Evolutionary conservation across 768 basidiomycete genomes (phyloP).

Genomic region (Phanerochaete sordida): DNA sequence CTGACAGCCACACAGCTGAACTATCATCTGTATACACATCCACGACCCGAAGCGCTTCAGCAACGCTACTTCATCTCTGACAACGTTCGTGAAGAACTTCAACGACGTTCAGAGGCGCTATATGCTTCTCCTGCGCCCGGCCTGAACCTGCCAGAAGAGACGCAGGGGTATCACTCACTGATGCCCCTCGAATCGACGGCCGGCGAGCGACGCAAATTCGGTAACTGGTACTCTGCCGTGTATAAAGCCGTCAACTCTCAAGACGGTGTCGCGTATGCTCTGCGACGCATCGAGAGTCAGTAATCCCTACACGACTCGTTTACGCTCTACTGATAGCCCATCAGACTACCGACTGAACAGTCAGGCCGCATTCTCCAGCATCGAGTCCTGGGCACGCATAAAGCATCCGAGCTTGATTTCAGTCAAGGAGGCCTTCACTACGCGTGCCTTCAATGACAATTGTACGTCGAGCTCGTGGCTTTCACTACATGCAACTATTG

Average conservation of each 20-base stretch:
- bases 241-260: constrained; percentile 77
- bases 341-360: constrained; percentile 81
- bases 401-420: constrained; percentile 83
- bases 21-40: constrained; percentile 87
- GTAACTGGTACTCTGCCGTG: constrained; percentile 80
- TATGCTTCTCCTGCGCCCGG: constrained; percentile 37
- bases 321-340: neutral
- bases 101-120: constrained; percentile 42
- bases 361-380: constrained; percentile 74
- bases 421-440: constrained; percentile 92
- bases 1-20: constrained; percentile 55
- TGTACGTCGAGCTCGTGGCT: constrained; percentile 50
- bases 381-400: constrained; percentile 84
- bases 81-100: constrained; percentile 58
- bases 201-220: constrained; percentile 66
- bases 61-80: constrained; percentile 84
- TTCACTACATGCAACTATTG: neutral
- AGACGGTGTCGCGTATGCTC: constrained; percentile 74
- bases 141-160: constrained; percentile 72
- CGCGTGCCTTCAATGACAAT: constrained; percentile 85
- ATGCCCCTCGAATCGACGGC: constrained; percentile 66
- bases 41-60: constrained; percentile 53
- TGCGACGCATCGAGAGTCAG: constrained; percentile 88
- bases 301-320: constrained; percentile 5
- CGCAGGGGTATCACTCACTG: constrained; percentile 89